Base-by-base conservation (phyloP, 352 stramenopile species). In the Phytopythium sindhum region DNA sequence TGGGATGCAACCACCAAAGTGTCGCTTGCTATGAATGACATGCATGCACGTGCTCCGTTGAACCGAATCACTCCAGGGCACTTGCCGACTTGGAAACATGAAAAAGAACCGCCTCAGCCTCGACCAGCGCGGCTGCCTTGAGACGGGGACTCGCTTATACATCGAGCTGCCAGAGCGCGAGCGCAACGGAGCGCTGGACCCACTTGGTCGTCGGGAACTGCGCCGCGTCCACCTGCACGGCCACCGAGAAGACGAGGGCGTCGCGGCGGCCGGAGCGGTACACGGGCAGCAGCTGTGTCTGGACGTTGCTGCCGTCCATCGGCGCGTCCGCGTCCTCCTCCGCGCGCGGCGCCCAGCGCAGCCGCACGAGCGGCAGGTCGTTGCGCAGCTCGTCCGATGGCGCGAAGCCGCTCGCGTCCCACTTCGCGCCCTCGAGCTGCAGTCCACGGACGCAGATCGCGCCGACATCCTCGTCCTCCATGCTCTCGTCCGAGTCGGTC, bases 231-330 rank as follows among this genome's bases (percentile, higher is more conserved):
- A 77, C 75, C 31, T 76, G 65, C 1, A 97, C 82, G 1, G 77
- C 74, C 42, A 97, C 86, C 4, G 91, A 92, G 63, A 95, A 95
- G 42, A 97, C 74, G 24, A 97, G 66, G 9, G 77, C 77, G 19
- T 89, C 74, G 29, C 91, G 86, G 31, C 80, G 82, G 62, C 72
- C 75, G 64, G 80, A 95, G 39, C 88, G 78, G 68, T 98, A 98
- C 47, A 97, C 84, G 0, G 91, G 91, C 41, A 98, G 70, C 44
- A 77, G 72, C 61, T 84, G 84, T 23, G 54, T 48, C 31, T 24
- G 10, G 7, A 50, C 17, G 23, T 21, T 50, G 31, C 35, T 50
- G 21, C 66, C 53, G 21, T 61, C 50, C 41, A 56, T 53, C 9
- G 48, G 42, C 51, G 65, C 60, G 14, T 79, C 67, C 12, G 65